Base-by-base conservation (phyloP, 768 basidiomycete genomes). In the Gloeostereum incarnatum region DNA sequence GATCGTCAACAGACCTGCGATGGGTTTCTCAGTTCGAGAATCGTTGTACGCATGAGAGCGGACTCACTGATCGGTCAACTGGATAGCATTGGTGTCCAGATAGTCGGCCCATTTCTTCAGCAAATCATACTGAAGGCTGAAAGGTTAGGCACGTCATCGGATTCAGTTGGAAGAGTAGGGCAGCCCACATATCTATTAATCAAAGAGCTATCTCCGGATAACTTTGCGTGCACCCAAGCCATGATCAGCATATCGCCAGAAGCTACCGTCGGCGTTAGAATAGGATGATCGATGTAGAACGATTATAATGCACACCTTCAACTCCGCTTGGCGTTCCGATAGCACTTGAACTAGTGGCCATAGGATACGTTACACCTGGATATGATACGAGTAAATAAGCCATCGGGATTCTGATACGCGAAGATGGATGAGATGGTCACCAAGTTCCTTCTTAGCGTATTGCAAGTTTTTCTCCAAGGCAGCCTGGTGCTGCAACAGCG, bases 401-500 rank as follows among this genome's bases (percentile, higher is more conserved):
- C n/a, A n/a, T n/a, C n/a, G n/a, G n/a, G n/a, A n/a, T n/a, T n/a
- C n/a, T n/a, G n/a, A n/a, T n/a, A n/a, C n/a, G n/a, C n/a, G n/a
- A n/a, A n/a, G n/a, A n/a, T n/a, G n/a, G n/a, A n/a, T n/a, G n/a
- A n/a, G n/a, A n/a, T n/a, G n/a, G n/a, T n/a, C n/a, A n/a, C n/a
- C n/a, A n/a, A n/a, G n/a, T n/a, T n/a, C n/a, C n/a, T n/a, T n/a
- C n/a, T n/a, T n/a, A n/a, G n/a, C n/a, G n/a, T n/a, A n/a, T n/a
- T n/a, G n/a, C n/a, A n/a, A n/a, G n/a, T n/a, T n/a, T n/a, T n/a
- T n/a, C n/a, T n/a, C n/a, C n/a, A n/a, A n/a, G n/a, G n/a, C n/a
- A n/a, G n/a, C 26, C 34, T 50, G 42, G 34, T 48, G 53, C n/a
- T 43, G 30, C 20, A 55, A 37, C n/a, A 53, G 35, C 7, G 53